These are phyloP conservation scores for Huntiella moniliformis DNA, from an alignment of 2,329 filamentous ascomycete species.

Conservation along the genomic window DNA sequence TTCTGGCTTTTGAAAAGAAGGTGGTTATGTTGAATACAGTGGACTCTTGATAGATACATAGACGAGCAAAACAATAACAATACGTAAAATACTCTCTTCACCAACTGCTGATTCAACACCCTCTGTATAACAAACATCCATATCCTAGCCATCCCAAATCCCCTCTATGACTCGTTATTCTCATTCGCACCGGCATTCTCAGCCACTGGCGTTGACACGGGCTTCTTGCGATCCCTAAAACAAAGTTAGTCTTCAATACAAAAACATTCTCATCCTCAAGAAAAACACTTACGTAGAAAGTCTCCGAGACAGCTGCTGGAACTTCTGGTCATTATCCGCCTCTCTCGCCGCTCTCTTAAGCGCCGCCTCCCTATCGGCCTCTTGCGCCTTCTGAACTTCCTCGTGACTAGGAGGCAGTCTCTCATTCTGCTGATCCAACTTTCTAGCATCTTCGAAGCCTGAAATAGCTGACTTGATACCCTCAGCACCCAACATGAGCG, in stretches of 20 bases:
- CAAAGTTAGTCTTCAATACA: not conserved
- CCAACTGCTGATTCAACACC: not conserved
- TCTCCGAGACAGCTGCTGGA: slow-evolving; percentile 72
- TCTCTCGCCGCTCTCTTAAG: slow-evolving; percentile 72
- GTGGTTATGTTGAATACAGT: slow-evolving; percentile 10
- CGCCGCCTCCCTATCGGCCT: slow-evolving; percentile 64
- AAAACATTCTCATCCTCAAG: not conserved
- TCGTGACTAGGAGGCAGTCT: slow-evolving; percentile 80
- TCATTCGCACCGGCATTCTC: not conserved
- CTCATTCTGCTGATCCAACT: slow-evolving; percentile 95
- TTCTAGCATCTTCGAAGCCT: slow-evolving; percentile 89
- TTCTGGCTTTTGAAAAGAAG: slow-evolving; percentile 7
- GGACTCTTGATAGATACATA: not conserved
- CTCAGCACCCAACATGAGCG: slow-evolving; percentile 92
- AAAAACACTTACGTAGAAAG: slow-evolving; percentile 83
- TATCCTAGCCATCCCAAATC: not conserved
- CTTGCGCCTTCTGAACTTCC: slow-evolving; percentile 68
- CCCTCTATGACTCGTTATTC: not conserved
- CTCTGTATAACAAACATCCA: not conserved
- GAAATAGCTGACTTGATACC: slow-evolving; percentile 97
- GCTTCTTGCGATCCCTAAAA: slow-evolving; percentile 9
- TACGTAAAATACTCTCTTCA: not conserved
- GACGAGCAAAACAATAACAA: not conserved
- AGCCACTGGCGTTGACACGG: slow-evolving; percentile 1
- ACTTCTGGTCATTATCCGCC: slow-evolving; percentile 75